phyloP scores from a whole-genome alignment of 805 yeast genomes.

The Ogataea angusta region DNA sequence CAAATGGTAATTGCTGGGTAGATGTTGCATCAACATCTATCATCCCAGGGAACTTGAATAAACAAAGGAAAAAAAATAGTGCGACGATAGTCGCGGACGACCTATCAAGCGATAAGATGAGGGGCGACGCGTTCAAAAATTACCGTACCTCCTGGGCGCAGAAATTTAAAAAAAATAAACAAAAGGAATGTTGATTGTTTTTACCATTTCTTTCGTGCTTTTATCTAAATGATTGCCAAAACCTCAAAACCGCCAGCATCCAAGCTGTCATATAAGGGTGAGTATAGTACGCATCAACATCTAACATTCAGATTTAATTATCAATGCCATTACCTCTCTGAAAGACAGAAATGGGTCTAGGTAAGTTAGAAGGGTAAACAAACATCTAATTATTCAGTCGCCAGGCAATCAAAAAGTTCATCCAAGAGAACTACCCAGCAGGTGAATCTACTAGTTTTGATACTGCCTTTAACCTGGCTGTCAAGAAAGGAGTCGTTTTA shows the following conservation, averaged over 20 bases:
- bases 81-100: slow-evolving; percentile 6
- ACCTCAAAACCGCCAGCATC: slow-evolving; percentile 31
- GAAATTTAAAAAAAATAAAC: slow-evolving; percentile 9
- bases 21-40: slow-evolving; percentile 10
- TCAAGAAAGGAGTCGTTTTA: slow-evolving; percentile 75
- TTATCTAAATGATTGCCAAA: slow-evolving; percentile 36
- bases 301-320: slow-evolving; percentile 51
- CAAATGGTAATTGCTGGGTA: slow-evolving; percentile 19
- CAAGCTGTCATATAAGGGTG: slow-evolving; percentile 48
- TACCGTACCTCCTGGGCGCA: neutral
- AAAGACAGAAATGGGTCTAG: slow-evolving; percentile 80
- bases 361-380: slow-evolving; percentile 36
- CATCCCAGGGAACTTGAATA: neutral
- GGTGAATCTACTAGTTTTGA: slow-evolving; percentile 62
- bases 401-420: slow-evolving; percentile 82
- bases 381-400: slow-evolving; percentile 44
- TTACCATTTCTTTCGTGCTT: neutral
- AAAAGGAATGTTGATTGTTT: slow-evolving; percentile 9
- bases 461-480: slow-evolving; percentile 69
- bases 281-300: slow-evolving; percentile 21
- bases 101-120: slow-evolving; percentile 7
- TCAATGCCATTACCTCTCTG: slow-evolving; percentile 63
- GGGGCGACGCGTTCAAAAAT: slow-evolving; percentile 5
- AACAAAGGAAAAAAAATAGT: slow-evolving; percentile 1
- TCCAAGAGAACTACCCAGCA: slow-evolving; percentile 58